Base-by-base conservation (phyloP, 2,329 filamentous ascomycete species). In the Emergomyces pasteurianus region DNA sequence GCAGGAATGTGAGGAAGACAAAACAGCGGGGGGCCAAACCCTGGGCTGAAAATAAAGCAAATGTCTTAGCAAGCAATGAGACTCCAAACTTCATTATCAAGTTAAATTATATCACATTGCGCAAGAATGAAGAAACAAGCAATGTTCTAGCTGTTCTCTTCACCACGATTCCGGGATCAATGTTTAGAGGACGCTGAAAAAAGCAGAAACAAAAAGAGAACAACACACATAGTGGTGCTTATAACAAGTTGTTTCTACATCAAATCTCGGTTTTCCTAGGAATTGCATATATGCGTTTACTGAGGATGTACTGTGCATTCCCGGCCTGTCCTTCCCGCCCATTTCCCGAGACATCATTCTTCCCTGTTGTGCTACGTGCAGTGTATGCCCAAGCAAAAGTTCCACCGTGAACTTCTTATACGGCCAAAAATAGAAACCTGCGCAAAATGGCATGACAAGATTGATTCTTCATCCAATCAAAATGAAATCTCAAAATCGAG, bases 211-310 rank as follows among this genome's bases (percentile, higher is more conserved):
- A 21, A 43, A 21, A 21, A 21, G 0, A 34, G 3, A 43, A 1
- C 5, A n/a, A 5, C 6, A 3, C 2, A 0, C 8, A 4, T 18
- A 14, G 18, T n/a, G 16, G 5, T n/a, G 1, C 8, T n/a, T 5
- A 43, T 5, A 7, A 18, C 16, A 3, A 18, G 3, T 16, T 18
- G n/a, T 21, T 3, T 21, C 42, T 21, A 18, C 18, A 9, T 18
- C 42, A 9, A 43, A 43, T 43, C 18, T 43, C n/a, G 10, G 3
- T 8, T 34, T 36, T 36, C 5, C 34, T 31, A 31, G 31, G 34
- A 5, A 36, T n/a, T 8, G 38, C 6, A 43, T 9, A 18, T 21
- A 21, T 43, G 18, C n/a, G 21, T 16, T 43, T 43, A 43, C 21
- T 43, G 42, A 43, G 9, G n/a, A 43, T 43, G 42, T 43, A 10